Percentiles rank a stretch among this genome's conserved stretches.
Evolutionary conservation across 1,284 basidiomycete genomes (phyloP).

Genomic region (Trametes polyzona): DNA sequence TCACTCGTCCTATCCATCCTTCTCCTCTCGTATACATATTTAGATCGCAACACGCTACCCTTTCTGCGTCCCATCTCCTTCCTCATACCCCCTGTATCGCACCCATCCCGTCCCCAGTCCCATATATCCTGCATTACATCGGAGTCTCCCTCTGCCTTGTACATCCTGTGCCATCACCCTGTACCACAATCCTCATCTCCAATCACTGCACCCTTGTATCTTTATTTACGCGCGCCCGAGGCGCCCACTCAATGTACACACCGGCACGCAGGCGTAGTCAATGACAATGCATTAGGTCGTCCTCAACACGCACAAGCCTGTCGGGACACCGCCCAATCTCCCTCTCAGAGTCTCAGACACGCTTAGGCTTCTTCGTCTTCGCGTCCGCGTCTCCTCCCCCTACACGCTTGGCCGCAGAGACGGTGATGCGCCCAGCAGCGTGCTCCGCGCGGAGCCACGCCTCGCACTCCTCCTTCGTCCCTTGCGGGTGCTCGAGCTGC

Average conservation of each 20-base stretch:
- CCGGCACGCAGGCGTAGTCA: constrained; percentile 17
- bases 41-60: neutral
- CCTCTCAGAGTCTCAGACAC: constrained; percentile 4
- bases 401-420: constrained; percentile 31
- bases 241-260: neutral
- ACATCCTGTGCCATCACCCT: constrained; percentile 12
- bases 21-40: neutral
- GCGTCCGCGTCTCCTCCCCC: constrained; percentile 35
- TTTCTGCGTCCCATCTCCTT: neutral
- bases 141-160: neutral
- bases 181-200: neutral
- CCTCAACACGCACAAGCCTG: neutral
- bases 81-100: neutral
- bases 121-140: neutral
- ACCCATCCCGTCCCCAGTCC: neutral
- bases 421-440: constrained; percentile 44
- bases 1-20: neutral
- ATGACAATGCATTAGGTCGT: constrained; percentile 18
- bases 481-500: constrained; percentile 79
- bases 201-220: neutral
- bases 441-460: constrained; percentile 68
- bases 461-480: constrained; percentile 67
- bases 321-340: neutral
- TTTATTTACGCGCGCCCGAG: neutral
- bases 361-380: constrained; percentile 49